Evolutionary conservation across 768 basidiomycete genomes (phyloP), one percentile per base, ranked within the genome.

Genomic region (Strobilomyces dryophilus): DNA sequence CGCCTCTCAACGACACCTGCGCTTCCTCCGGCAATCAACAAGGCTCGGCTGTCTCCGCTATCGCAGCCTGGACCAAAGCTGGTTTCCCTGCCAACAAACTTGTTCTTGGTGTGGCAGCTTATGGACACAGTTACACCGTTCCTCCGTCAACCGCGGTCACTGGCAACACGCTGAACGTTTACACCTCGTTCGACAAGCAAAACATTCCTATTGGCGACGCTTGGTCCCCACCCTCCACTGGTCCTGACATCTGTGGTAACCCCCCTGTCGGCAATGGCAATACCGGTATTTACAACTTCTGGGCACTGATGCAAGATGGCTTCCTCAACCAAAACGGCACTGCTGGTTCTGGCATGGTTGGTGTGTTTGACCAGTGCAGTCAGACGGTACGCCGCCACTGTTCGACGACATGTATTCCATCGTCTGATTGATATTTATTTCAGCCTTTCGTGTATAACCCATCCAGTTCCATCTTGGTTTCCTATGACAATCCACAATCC

Each of bases 1-100:
- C 94, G 2, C 93, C 95, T 6, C 75, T 97, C 35, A 74, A 84
- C 54, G 86, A 95, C 70, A 75, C 79, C 0, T 97, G 95, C 66
- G 81, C 83, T 0, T 69, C 83, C 36, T 59, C 76, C 1, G 68
- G 67, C 9, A 71, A 82, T 52, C 85, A 83, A 52, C 71, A 73
- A 39, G 92, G 92, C 5, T 95, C 92, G 46, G 94, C 89, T 10
- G 75, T 77, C 21, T 83, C 84, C 8, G 84, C 89, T 5, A 78
- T 98, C 41, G 65, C 73, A 9, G 79, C 81, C 3, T 97, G 94
- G 95, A 80, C 76, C 1, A 59, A 63, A 0, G 92, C 92, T 36
- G 89, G 89, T 11, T 84, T 98, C 71, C 87, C 92, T 17, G 70
- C 76, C 8, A 53, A 56, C 48, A 71, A 88, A 72, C 84, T 95